A percentile compares a stretch with the other conserved stretches of the same genome.
phyloP scores from a whole-genome alignment of 2,329 filamentous ascomycete genomes.

The Scortechinia acanthostroma region DNA sequence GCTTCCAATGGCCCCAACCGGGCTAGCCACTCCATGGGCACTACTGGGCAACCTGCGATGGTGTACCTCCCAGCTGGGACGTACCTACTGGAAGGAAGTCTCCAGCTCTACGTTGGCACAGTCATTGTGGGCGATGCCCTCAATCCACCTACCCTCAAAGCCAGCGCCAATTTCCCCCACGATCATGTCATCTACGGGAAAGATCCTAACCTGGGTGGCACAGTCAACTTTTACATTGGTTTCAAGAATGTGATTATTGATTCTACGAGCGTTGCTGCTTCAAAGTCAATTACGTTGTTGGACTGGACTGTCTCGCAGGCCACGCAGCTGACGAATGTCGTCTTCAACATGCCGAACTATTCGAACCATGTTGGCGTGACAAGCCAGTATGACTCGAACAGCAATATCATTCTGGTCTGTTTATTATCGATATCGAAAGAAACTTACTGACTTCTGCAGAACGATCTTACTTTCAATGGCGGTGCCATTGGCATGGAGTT shows the following conservation, averaged over 20 bases:
- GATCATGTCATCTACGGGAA: conserved; percentile 11
- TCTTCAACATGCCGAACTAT: conserved; percentile 20
- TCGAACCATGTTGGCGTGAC: conserved; percentile 23
- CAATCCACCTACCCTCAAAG: conserved; percentile 16
- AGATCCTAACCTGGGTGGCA: conserved; percentile 14
- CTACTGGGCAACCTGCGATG: conserved; percentile 13
- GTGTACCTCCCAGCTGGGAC: conserved; percentile 19
- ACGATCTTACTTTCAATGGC: conserved; percentile 15
- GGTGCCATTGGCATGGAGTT: conserved; percentile 18
- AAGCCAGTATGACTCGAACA: conserved; percentile 20
- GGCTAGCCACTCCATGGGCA: neutral
- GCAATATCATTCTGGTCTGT: conserved; percentile 14
- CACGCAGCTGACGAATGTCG: conserved; percentile 16
- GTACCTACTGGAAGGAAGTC: conserved; percentile 16
- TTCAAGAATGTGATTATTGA: conserved; percentile 17
- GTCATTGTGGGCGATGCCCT: conserved; percentile 19
- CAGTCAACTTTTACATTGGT: conserved; percentile 22
- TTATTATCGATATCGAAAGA: neutral
- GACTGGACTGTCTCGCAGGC: conserved; percentile 20
- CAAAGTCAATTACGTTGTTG: conserved; percentile 11
- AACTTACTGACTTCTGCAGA: too few species aligned
- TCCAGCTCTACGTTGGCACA: conserved; percentile 18
- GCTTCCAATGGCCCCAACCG: neutral
- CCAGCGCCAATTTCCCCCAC: conserved; percentile 7
- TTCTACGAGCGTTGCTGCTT: conserved; percentile 10